Base-by-base conservation (phyloP, 106 monocot genomes). In the Apostasia ramifera region DNA sequence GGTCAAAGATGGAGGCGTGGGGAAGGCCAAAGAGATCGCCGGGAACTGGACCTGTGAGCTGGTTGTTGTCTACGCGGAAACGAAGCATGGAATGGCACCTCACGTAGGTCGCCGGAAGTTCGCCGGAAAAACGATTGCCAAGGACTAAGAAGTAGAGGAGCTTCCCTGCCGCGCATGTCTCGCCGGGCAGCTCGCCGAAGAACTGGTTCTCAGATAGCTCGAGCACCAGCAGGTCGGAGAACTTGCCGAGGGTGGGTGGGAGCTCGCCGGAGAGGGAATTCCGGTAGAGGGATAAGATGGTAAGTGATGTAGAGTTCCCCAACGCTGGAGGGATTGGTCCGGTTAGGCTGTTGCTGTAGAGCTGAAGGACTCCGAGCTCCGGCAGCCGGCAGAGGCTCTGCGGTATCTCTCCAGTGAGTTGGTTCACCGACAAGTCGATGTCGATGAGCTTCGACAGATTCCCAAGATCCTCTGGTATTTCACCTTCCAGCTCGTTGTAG, bases 151-250 rank as follows among this genome's bases (percentile, higher is more conserved):
- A 77, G 68, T 90, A 98, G 3, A 75, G 76, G 10, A 98, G 76
- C 60, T 81, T 75, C 13, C 87, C 86, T 8, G 60, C 57, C 1
- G 81, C 66, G 62, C 98, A 98, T 6, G 76, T 76, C 40, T 90
- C 65, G 11, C 39, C 67, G 1, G 98, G 98, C 0, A 93, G 73
- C 53, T 70, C 69, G 4, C 98, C 92, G 39, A 77, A 79, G 40
- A 98, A 67, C 44, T 71, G 84, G 62, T 98, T 98, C 79, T 98
- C 92, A 6, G 92, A 82, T 43, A 95, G 59, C 76, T 95, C 95
- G 10, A 95, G 65, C 12, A 95, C 86, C 1, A 77, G 56, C 3
- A 95, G 70, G 2, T 78, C 58, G 3, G 95, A 95, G 66, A 70
- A 81, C 40, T 73, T 61, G 9, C 95, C 95, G 4, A 95, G 79